Evolutionary conservation across 2,329 filamentous ascomycete species (phyloP), one percentile per base, ranked within the genome.

Genomic region (Fusarium cyanostomum): DNA sequence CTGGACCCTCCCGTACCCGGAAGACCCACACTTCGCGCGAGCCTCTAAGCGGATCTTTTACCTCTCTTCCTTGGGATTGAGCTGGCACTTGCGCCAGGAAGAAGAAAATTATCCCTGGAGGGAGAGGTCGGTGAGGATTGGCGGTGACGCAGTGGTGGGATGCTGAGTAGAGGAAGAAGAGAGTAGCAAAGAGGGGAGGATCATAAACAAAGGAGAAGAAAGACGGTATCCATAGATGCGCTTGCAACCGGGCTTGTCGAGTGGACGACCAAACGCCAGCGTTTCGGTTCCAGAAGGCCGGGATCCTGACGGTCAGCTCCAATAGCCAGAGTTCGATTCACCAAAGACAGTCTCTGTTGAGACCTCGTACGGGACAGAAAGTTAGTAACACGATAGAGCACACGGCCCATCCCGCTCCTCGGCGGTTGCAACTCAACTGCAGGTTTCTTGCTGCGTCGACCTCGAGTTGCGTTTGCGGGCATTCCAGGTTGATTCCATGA

Each of bases 211-310:
- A 28, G 39, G 26, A 43, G 26, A n/a, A 43, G 16, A 31, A 18
- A 43, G 30, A 18, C 21, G 34, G 24, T 26, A 21, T 21, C n/a
- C n/a, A 30, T 21, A 37, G 27, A 21, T 66, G 49, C 44, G 37
- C 53, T 43, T 34, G 45, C 35, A 42, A 39, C 48, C 35, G 42
- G 50, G 33, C 33, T 43, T 33, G 58, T 66, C 45, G 53, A 37
- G 62, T 56, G 54, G 26, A 30, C 41, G 38, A 38, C 49, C 42
- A 38, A 56, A 63, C 62, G 53, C 62, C 53, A 63, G 44, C 51
- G 53, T 52, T 42, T 66, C 38, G 53, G 50, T 45, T 66, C 62
- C 41, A 66, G 58, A 59, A 43, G 38, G 42, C 45, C 46, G 49
- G 62, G 45, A 45, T 59, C 28, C 28, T 44, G 18, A 43, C 30